These are phyloP conservation scores for Steccherinum ochraceum DNA, from an alignment of 768 basidiomycete genomes.

Conservation along the genomic window DNA sequence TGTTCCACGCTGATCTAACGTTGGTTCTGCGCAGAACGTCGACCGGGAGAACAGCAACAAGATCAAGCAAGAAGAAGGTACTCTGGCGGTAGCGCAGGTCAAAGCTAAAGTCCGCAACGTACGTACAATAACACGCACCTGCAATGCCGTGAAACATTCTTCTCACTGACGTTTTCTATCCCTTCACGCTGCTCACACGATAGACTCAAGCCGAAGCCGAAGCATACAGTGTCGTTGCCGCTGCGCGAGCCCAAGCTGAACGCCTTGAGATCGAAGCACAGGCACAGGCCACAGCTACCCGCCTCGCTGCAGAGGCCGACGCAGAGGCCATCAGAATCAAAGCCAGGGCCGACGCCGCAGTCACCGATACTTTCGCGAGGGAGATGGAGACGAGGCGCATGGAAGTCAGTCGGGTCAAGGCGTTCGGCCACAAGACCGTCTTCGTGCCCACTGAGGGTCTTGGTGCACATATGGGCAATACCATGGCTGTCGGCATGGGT, in stretches of 20 bases:
- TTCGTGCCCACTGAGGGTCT: conserved; percentile 63
- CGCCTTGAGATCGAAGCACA: conserved; percentile 62
- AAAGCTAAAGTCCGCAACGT: conserved; percentile 58
- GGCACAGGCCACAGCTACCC: conserved; percentile 72
- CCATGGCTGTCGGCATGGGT: conserved; percentile 67
- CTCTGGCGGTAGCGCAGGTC: conserved; percentile 70
- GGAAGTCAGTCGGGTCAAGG: conserved; percentile 55
- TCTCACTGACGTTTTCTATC: too few relatives aligned
- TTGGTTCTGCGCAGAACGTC: conserved; percentile 49
- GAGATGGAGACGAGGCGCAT: conserved; percentile 70
- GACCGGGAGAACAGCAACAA: conserved; percentile 85
- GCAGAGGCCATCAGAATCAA: conserved; percentile 62
- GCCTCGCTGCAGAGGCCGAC: conserved; percentile 70
- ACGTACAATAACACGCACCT: conserved; percentile 14
- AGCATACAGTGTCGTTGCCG: conserved; percentile 68
- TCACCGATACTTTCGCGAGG: conserved; percentile 59
- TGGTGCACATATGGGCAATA: conserved; percentile 51
- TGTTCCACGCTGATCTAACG: background rate
- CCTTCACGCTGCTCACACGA: background rate
- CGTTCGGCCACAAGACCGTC: conserved; percentile 63
- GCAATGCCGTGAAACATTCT: background rate
- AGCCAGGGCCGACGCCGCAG: conserved; percentile 54
- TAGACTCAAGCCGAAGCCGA: conserved; percentile 69
- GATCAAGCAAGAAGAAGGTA: conserved; percentile 80
- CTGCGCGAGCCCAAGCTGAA: conserved; percentile 69